Conservation (phyloP, 495 filamentous ascomycete genomes). For the Echria macrotheca region DNA sequence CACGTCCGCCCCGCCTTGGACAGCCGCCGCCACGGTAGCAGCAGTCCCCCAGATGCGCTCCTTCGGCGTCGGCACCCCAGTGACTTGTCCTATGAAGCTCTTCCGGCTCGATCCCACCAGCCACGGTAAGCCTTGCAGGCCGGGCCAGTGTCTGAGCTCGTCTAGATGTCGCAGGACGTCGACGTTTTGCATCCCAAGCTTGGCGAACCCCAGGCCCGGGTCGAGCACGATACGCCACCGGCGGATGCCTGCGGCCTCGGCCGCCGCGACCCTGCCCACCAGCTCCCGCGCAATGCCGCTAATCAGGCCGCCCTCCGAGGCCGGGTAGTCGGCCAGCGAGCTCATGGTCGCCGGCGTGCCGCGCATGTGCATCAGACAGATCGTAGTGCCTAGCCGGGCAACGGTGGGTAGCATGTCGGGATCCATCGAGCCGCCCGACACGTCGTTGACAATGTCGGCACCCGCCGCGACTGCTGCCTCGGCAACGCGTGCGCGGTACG, state of each 20-base stretch:
- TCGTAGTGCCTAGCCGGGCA: slow-evolving; percentile 70
- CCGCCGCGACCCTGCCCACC: slow-evolving; percentile 60
- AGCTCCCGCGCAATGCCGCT: slow-evolving; percentile 65
- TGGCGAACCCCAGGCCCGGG: slow-evolving; percentile 91
- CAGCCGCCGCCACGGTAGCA: slow-evolving; percentile 77
- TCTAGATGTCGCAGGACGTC: slow-evolving; percentile 65
- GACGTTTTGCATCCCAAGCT: slow-evolving; percentile 72
- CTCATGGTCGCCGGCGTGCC: slow-evolving; percentile 84
- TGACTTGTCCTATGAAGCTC: slow-evolving; percentile 78
- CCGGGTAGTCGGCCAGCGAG: slow-evolving; percentile 60
- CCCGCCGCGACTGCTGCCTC: slow-evolving; percentile 72
- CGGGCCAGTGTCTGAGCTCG: slow-evolving; percentile 55
- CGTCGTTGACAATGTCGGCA: slow-evolving; percentile 92
- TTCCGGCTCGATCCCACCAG: slow-evolving; percentile 86
- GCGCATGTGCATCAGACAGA: slow-evolving; percentile 94
- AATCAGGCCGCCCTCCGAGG: slow-evolving; percentile 56
- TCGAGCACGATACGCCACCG: slow-evolving; percentile 95
- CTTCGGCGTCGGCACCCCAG: slow-evolving; percentile 55
- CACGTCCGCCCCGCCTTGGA: slow-evolving; percentile 90
- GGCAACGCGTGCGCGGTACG: slow-evolving; percentile 85
- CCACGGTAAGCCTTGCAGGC: slow-evolving; percentile 75
- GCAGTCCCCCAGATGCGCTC: slow-evolving; percentile 81
- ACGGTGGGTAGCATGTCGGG: slow-evolving; percentile 75
- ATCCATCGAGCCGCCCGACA: slow-evolving; percentile 78
- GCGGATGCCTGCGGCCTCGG: slow-evolving; percentile 75